Evolutionary conservation across 176 grass and related monocot genomes (phyloP).

Genomic region (sorghum (Sorghum bicolor)): DNA sequence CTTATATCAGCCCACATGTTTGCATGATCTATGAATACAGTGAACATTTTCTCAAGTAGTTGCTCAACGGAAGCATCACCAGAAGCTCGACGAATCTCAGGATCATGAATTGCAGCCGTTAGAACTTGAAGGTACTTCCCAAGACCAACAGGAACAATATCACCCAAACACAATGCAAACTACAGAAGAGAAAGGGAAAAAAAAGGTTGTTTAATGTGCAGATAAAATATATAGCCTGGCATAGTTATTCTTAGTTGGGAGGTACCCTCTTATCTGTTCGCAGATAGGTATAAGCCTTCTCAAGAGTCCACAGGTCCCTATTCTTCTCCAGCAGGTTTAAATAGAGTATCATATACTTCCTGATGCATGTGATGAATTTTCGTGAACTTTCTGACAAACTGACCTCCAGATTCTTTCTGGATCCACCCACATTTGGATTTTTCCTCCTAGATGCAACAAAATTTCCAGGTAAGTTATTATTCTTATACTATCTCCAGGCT

Average conservation of each 20-base stretch:
- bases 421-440: constrained; percentile 83
- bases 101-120: constrained; percentile 58
- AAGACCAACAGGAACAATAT: constrained; percentile 78
- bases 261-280: constrained; percentile 87
- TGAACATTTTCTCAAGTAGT: constrained; percentile 93
- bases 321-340: constrained; percentile 88
- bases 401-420: constrained; percentile 87
- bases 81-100: constrained; percentile 40
- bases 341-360: constrained; percentile 90
- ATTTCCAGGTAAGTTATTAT: constrained; percentile 28
- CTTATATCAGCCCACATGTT: constrained; percentile 79
- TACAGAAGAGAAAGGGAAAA: constrained; percentile 29
- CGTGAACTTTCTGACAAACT: constrained; percentile 99
- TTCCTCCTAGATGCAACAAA: constrained; percentile 53
- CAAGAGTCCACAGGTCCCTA: constrained; percentile 76
- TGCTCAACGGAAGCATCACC: constrained; percentile 56
- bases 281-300: constrained; percentile 81
- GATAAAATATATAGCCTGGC: neutral
- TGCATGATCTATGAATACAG: constrained; percentile 92
- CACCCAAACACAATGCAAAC: constrained; percentile 90
- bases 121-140: constrained; percentile 97
- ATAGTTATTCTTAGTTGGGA: constrained; percentile 19
- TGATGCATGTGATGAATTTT: constrained; percentile 95
- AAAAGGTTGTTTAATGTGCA: neutral
- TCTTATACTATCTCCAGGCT: neutral